A percentile compares a stretch with the other conserved stretches of the same genome.
Evolutionary conservation across 306 rosid species (phyloP).

Genomic region (Quercus cerris): DNA sequence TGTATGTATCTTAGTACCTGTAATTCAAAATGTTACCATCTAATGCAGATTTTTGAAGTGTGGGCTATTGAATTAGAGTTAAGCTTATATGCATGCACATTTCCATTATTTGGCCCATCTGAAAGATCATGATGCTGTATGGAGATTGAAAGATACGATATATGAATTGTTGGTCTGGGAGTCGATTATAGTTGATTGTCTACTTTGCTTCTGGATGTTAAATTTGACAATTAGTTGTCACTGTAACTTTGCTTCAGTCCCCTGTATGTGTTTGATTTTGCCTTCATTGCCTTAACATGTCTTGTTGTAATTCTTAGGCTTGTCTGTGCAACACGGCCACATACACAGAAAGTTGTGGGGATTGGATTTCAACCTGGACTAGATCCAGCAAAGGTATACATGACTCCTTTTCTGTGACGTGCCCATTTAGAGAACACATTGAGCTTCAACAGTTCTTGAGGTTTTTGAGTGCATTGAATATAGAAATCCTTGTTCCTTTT

Average conservation of each 20-base stretch:
- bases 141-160: background rate
- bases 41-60: background rate
- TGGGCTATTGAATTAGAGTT: background rate
- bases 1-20: background rate
- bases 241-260: background rate
- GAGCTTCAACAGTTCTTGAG: background rate
- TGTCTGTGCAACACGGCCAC: slow-evolving; percentile 70
- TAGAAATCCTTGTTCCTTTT: background rate
- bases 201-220: background rate
- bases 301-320: slow-evolving; percentile 48
- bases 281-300: slow-evolving; percentile 1
- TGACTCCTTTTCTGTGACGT: slow-evolving; percentile 5
- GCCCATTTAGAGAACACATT: background rate
- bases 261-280: background rate
- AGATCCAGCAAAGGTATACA: slow-evolving; percentile 81
- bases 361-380: slow-evolving; percentile 98
- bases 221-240: no score
- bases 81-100: background rate
- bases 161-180: background rate
- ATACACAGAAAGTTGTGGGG: slow-evolving; percentile 70
- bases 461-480: background rate
- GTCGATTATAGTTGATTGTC: background rate
- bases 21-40: background rate
- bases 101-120: background rate
- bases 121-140: background rate